phyloP scores from a whole-genome alignment of 192 early-diverging fungal genomes.

The Backusella tarrabulga region DNA sequence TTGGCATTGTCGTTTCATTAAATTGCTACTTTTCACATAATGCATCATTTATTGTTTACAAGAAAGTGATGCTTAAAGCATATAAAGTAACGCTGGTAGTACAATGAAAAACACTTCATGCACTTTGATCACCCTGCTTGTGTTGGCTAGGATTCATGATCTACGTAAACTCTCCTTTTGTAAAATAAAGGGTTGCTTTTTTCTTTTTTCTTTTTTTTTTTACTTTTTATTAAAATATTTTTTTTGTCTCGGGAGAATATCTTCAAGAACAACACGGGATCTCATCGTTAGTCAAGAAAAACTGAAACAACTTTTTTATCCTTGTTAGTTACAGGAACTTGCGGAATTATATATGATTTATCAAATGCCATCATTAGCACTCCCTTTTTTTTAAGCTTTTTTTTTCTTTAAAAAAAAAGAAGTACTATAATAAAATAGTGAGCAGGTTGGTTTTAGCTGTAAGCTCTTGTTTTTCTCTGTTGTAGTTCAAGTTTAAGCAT shows the following conservation, averaged over 20 bases:
- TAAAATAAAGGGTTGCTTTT: background rate
- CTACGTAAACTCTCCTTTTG: background rate
- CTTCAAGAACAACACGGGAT: background rate
- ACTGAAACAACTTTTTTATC: background rate
- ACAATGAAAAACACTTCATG: background rate
- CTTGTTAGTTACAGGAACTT: constrained; percentile 6
- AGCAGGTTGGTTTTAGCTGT: background rate
- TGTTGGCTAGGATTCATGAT: background rate
- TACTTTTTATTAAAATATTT: background rate
- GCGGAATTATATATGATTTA: background rate
- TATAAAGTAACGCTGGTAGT: background rate
- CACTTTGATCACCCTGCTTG: background rate
- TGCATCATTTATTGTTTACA: background rate
- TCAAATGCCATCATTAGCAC: background rate
- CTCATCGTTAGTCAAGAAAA: background rate
- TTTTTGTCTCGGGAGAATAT: background rate
- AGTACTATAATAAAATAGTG: background rate
- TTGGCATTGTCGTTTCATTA: background rate
- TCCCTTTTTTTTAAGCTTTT: background rate
- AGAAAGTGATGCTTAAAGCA: background rate
- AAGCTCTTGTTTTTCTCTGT: background rate
- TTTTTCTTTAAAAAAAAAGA: too few relatives aligned
- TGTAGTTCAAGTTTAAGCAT: background rate
- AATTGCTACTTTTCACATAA: background rate
- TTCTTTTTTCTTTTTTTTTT: too few relatives aligned